Evolutionary conservation across 2,329 filamentous ascomycete species (phyloP).

Genomic region (Coniochaeta prunicola): DNA sequence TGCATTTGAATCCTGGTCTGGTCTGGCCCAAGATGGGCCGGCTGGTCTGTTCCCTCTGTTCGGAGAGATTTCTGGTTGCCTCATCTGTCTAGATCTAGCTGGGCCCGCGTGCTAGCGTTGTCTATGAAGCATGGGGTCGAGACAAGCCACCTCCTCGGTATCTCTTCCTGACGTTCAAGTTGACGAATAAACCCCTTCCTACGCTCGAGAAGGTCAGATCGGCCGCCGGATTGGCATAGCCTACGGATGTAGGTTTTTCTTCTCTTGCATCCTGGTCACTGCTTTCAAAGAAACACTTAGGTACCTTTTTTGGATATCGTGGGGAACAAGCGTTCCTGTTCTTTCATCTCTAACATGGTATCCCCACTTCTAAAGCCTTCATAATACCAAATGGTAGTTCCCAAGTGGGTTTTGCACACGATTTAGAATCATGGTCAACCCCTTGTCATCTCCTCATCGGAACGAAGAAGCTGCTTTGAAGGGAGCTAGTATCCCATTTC

Average conservation of each 20-base stretch:
- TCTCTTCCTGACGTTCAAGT: slow-evolving; percentile 12
- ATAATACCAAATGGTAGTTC: background rate
- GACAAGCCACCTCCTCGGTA: slow-evolving; percentile 30
- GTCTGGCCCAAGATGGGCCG: background rate
- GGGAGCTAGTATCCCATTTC: background rate
- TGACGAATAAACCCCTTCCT: slow-evolving; percentile 6
- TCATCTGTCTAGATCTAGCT: slow-evolving; percentile 1
- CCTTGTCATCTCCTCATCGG: background rate
- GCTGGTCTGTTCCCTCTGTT: background rate
- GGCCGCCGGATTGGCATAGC: background rate
- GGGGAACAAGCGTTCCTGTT: background rate
- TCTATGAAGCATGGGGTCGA: slow-evolving; percentile 21
- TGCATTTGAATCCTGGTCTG: slow-evolving; percentile 7
- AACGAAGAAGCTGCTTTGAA: background rate
- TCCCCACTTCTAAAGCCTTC: background rate
- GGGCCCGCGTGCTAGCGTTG: slow-evolving; percentile 6
- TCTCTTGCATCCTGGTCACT: background rate
- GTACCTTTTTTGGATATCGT: background rate
- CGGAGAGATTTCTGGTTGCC: slow-evolving; percentile 1
- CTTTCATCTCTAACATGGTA: background rate
- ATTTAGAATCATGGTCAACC: background rate
- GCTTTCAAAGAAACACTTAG: slow-evolving; percentile 1
- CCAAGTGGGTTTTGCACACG: background rate
- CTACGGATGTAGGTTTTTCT: background rate
- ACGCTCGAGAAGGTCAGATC: background rate